Percentiles rank a stretch among this genome's conserved stretches.
phyloP scores from a whole-genome alignment of 305 asterid species.

The Solanum aculeatissimum region DNA sequence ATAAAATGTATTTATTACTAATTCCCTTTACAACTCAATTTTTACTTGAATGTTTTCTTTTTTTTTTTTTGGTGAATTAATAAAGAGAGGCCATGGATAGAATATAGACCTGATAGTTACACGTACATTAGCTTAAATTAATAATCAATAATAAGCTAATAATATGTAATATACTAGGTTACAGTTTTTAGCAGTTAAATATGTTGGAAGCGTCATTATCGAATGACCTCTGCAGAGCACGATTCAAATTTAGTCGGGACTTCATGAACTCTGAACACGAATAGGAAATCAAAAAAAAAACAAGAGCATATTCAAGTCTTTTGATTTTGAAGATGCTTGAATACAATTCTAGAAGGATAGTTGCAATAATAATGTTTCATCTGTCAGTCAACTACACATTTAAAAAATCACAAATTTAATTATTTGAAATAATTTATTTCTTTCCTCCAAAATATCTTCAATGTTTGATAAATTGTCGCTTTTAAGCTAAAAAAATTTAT shows the following conservation, averaged over 20 bases:
- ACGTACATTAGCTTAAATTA: neutral
- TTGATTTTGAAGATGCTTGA: neutral
- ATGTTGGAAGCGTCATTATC: too few relatives aligned
- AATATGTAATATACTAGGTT: neutral
- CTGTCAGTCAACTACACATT: neutral
- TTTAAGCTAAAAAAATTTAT: too few relatives aligned
- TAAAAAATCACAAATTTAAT: neutral
- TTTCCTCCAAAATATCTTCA: neutral
- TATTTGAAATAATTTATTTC: neutral
- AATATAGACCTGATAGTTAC: neutral
- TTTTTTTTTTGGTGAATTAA: too few relatives aligned
- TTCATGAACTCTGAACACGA: too few relatives aligned
- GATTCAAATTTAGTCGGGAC: too few relatives aligned
- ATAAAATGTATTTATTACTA: too few relatives aligned
- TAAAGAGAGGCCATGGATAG: neutral
- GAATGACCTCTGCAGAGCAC: too few relatives aligned
- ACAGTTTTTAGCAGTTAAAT: neutral
- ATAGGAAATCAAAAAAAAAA: too few relatives aligned
- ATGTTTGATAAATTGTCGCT: neutral
- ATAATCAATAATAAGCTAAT: neutral
- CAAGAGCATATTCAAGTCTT: neutral
- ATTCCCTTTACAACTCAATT: too few relatives aligned
- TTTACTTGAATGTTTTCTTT: too few relatives aligned
- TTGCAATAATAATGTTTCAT: neutral
- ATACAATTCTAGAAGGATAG: neutral